phyloP scores from a whole-genome alignment of 2,329 filamentous ascomycete genomes.

The Macrophomina phaseolina region DNA sequence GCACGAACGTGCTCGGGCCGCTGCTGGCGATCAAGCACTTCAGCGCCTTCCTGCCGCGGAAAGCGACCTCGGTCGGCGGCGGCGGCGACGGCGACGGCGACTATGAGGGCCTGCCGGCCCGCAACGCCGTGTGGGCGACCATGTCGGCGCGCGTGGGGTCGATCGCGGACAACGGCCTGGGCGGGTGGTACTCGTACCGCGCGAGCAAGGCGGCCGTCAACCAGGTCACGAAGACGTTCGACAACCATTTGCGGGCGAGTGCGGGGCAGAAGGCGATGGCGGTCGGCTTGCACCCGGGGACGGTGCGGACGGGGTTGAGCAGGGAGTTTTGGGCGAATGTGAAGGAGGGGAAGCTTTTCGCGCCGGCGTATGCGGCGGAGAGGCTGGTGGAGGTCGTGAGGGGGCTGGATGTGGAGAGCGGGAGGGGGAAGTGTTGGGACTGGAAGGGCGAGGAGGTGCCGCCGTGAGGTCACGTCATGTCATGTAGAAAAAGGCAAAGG shows the following conservation, averaged over 20 bases:
- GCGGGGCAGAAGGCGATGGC: conserved; percentile 68
- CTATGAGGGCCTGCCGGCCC: conserved; percentile 45
- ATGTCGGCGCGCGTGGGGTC: conserved; percentile 81
- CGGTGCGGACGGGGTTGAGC: conserved; percentile 76
- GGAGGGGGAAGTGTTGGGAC: conserved; percentile 48
- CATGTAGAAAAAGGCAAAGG: too few species aligned
- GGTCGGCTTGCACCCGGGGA: conserved; percentile 78
- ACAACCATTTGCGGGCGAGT: conserved; percentile 66
- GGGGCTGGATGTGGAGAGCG: conserved; percentile 61
- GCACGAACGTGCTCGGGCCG: conserved; percentile 75
- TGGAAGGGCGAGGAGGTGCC: conserved; percentile 47
- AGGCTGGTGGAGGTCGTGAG: conserved; percentile 66
- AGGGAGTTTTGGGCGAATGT: conserved; percentile 73
- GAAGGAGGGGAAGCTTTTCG: conserved; percentile 67
- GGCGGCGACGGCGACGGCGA: conserved; percentile 34
- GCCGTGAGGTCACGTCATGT: conserved; percentile 34
- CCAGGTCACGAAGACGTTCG: conserved; percentile 72
- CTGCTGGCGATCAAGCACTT: conserved; percentile 81
- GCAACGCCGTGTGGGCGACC: conserved; percentile 69
- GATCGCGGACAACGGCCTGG: conserved; percentile 72
- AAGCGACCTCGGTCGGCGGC: conserved; percentile 48
- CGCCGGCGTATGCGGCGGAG: conserved; percentile 68
- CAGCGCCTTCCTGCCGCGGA: conserved; percentile 68
- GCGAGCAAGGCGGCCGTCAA: conserved; percentile 77
- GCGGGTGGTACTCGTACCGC: conserved; percentile 84